phyloP scores from a whole-genome alignment of 345 rosid species.

The Heritiera fomes region DNA sequence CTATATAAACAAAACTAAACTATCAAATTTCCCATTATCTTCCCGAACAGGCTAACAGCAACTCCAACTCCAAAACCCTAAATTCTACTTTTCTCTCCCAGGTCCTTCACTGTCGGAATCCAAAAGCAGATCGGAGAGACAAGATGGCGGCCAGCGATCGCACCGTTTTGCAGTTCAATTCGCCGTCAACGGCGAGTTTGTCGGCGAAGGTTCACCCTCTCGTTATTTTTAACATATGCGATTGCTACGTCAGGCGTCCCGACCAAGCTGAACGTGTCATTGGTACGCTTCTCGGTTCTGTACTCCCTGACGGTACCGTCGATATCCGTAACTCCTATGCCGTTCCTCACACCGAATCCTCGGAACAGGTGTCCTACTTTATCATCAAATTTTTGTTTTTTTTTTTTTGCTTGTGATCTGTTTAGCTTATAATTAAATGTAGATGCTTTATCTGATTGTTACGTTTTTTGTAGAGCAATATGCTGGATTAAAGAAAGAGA shows the following conservation, averaged over 20 bases:
- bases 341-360: constrained; percentile 93
- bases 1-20: too few species aligned
- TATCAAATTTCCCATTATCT: too few species aligned
- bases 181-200: constrained; percentile 40
- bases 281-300: constrained; percentile 94
- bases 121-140: neutral
- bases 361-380: constrained; percentile 61
- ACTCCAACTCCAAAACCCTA: constrained; percentile 30
- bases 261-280: constrained; percentile 93
- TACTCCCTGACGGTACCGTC: constrained; percentile 82
- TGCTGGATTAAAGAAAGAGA: neutral
- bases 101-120: constrained; percentile 1
- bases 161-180: constrained; percentile 65
- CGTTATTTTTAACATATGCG: constrained; percentile 90
- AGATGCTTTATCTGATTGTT: too few species aligned
- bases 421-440: neutral
- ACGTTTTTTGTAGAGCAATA: neutral
- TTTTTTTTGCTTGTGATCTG: constrained; percentile 1
- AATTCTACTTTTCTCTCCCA: neutral
- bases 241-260: constrained; percentile 90
- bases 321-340: constrained; percentile 94
- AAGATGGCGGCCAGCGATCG: constrained; percentile 72
- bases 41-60: too few species aligned
- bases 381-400: neutral
- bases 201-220: constrained; percentile 83